These are phyloP conservation scores for Hanseniaspora occidentalis DNA, from an alignment of 805 yeast species.

Conservation along the genomic window DNA sequence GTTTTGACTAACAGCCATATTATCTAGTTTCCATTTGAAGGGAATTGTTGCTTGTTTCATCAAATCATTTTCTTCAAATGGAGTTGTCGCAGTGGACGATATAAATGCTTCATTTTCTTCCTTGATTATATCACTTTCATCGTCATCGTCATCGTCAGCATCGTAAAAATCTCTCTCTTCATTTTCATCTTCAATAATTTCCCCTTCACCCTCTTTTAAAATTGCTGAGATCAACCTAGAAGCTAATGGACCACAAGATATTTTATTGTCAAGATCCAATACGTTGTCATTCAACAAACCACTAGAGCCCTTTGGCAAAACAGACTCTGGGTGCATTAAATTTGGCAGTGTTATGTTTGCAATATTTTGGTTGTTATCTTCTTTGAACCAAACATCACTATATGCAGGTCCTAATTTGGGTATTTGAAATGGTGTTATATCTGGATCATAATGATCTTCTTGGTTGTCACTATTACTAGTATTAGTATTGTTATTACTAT, in stretches of 20 bases:
- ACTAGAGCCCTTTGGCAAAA: conserved; percentile 43
- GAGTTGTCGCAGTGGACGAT: conserved; percentile 12
- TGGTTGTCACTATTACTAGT: conserved; percentile 8
- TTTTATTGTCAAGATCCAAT: conserved; percentile 50
- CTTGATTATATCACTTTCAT: conserved; percentile 13
- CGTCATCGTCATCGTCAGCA: conserved; percentile 19
- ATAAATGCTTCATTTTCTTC: conserved; percentile 4
- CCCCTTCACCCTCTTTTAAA: conserved; percentile 19
- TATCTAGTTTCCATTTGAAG: conserved; percentile 6
- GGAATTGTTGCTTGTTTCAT: conserved; percentile 6
- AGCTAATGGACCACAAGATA: conserved; percentile 86
- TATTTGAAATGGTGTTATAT: conserved; percentile 58
- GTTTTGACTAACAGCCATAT: conserved; percentile 19
- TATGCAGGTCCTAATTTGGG: conserved; percentile 82
- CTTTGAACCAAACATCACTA: conserved; percentile 76
- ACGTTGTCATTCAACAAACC: conserved; percentile 41
- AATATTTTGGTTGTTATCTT: conserved; percentile 44
- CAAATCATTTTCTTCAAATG: conserved; percentile 26
- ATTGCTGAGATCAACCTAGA: conserved; percentile 76
- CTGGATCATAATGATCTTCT: conserved; percentile 40
- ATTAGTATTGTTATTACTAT: conserved; percentile 12
- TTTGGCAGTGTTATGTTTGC: conserved; percentile 33
- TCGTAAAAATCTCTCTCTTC: conserved; percentile 10
- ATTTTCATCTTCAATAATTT: conserved; percentile 6
- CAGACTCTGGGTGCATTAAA: conserved; percentile 29